Conservation (phyloP, 352 stramenopile species). For the Phytophthora megakarya region DNA sequence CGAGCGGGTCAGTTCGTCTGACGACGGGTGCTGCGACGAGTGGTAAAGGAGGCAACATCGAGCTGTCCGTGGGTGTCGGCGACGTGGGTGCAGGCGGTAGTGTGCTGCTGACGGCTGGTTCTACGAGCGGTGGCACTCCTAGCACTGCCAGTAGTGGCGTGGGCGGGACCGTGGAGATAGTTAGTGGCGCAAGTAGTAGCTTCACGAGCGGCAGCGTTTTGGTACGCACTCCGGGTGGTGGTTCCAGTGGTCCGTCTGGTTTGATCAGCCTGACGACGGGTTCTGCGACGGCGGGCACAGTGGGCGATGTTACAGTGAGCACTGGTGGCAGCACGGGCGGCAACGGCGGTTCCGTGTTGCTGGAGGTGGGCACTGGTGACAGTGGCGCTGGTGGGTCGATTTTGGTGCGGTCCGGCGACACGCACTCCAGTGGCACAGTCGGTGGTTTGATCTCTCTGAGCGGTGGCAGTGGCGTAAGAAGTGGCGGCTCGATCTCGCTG, state of each 20-base stretch:
- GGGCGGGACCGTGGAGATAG: slow-evolving; percentile 47
- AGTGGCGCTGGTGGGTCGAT: slow-evolving; percentile 24
- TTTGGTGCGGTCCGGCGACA: slow-evolving; percentile 18
- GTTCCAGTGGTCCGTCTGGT: slow-evolving; percentile 6
- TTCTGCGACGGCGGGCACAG: slow-evolving; percentile 3
- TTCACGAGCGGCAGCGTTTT: slow-evolving; percentile 7
- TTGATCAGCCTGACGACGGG: slow-evolving; percentile 19
- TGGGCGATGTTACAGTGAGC: slow-evolving; percentile 13
- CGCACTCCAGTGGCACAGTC: not conserved
- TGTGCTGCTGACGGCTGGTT: slow-evolving; percentile 1
- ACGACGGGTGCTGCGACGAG: too few species aligned
- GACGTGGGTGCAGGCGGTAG: too few species aligned
- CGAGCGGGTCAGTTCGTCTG: too few species aligned
- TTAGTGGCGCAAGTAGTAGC: slow-evolving; percentile 31
- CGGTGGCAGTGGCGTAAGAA: slow-evolving; percentile 19
- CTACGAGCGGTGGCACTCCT: not conserved
- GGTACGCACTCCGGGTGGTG: slow-evolving; percentile 7
- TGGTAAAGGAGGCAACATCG: slow-evolving; percentile 1
- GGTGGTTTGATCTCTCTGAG: slow-evolving; percentile 11
- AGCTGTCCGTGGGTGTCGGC: too few species aligned
- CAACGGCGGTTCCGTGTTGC: slow-evolving; percentile 29
- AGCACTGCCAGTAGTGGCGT: slow-evolving; percentile 14
- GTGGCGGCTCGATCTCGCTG: slow-evolving; percentile 26
- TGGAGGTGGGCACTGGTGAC: slow-evolving; percentile 20
- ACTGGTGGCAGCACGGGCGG: slow-evolving; percentile 17